Evolutionary conservation across 768 basidiomycete species (phyloP).

Genomic region (Panellus pusillus): DNA sequence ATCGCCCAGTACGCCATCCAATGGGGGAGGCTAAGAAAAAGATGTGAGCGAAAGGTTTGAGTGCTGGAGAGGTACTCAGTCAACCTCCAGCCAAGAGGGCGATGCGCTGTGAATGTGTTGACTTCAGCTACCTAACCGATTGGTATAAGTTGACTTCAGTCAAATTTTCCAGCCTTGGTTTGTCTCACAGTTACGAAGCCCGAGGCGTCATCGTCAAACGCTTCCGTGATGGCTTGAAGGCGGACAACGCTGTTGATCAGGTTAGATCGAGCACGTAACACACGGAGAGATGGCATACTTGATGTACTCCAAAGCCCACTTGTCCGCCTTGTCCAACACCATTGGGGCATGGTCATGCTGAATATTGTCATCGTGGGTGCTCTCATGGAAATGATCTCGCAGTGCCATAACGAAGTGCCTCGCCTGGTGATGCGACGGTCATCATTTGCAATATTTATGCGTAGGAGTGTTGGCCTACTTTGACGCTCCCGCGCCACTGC

Average conservation of each 20-base stretch:
- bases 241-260: constrained; percentile 19
- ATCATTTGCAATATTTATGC: no score
- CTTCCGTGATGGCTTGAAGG: constrained; percentile 36
- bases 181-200: constrained; percentile 35
- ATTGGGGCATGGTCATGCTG: background rate
- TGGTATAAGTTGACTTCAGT: background rate
- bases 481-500: constrained; percentile 40
- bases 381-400: constrained; percentile 34
- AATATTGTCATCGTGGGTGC: background rate
- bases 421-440: constrained; percentile 11
- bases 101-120: constrained; percentile 13
- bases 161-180: background rate
- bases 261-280: background rate
- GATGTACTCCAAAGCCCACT: constrained; percentile 38
- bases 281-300: constrained; percentile 8
- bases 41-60: no score
- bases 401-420: constrained; percentile 38
- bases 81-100: constrained; percentile 15
- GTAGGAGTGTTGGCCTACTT: constrained; percentile 5
- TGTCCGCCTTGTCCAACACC: background rate
- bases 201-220: constrained; percentile 41
- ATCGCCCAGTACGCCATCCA: constrained; percentile 18
- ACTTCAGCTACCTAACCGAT: constrained; percentile 10
- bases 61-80: no score
- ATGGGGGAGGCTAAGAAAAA: background rate